These are phyloP conservation scores for Saccharomyces paradoxus DNA, from an alignment of 805 yeast species.

Conservation along the genomic window DNA sequence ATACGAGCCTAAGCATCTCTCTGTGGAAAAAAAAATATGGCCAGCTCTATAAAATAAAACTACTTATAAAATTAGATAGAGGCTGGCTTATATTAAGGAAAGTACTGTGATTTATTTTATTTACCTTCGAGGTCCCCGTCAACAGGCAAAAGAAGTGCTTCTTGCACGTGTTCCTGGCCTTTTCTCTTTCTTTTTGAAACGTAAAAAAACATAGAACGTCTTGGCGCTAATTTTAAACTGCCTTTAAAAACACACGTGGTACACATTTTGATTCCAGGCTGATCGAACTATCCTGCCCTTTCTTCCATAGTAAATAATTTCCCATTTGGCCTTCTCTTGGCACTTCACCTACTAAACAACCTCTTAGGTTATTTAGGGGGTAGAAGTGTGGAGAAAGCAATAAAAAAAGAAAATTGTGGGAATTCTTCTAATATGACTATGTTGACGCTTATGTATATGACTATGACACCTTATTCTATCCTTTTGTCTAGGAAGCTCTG, in stretches of 20 bases:
- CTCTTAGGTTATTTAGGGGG: not conserved
- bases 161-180: not conserved
- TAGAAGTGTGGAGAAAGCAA: too few relatives aligned
- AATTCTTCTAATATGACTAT: not conserved
- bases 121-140: too few relatives aligned
- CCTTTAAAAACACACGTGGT: not conserved
- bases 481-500: not conserved
- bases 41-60: not conserved
- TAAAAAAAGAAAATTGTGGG: not conserved
- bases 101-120: not conserved
- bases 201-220: too few relatives aligned
- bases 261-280: not conserved
- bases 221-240: too few relatives aligned
- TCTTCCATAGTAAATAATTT: not conserved
- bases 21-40: not conserved
- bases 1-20: not conserved
- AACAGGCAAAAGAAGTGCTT: too few relatives aligned
- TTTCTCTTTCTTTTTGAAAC: not conserved
- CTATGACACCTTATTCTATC: not conserved
- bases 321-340: not conserved
- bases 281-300: not conserved
- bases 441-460: not conserved
- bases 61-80: not conserved
- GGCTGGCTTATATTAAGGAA: not conserved
- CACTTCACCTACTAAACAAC: not conserved